Evolutionary conservation across 2,329 filamentous ascomycete species (phyloP).

Genomic region (Aureobasidium sp.): DNA sequence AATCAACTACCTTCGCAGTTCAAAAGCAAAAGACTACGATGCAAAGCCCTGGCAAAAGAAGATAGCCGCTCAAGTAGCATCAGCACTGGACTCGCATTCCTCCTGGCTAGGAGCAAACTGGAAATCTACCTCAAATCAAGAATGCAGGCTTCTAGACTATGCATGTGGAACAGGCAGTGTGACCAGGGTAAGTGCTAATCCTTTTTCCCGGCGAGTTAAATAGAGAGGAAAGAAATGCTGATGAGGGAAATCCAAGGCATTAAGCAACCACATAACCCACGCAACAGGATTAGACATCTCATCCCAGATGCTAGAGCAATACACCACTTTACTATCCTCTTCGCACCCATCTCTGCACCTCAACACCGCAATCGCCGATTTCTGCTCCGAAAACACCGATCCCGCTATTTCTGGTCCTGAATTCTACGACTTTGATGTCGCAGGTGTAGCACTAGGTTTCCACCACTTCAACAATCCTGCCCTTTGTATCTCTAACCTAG

Average conservation of each 20-base stretch:
- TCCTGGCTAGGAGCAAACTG: conserved; percentile 27
- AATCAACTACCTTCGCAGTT: too few relatives aligned
- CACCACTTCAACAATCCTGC: conserved; percentile 37
- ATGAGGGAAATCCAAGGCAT: conserved; percentile 18
- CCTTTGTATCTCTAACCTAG: conserved; percentile 24
- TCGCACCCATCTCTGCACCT: conserved; percentile 8
- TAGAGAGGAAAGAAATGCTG: not conserved
- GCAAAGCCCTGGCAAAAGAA: conserved; percentile 28
- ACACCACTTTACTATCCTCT: conserved; percentile 24
- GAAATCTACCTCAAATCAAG: conserved; percentile 16
- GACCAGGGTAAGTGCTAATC: conserved; percentile 18
- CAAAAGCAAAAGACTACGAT: conserved; percentile 28
- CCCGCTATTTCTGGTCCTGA: conserved; percentile 20
- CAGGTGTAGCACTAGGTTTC: conserved; percentile 37
- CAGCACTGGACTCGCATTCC: conserved; percentile 23
- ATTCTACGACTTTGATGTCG: conserved; percentile 38
- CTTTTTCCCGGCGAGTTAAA: not conserved
- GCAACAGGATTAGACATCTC: conserved; percentile 29
- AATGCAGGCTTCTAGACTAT: conserved; percentile 27
- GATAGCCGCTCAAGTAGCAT: conserved; percentile 25
- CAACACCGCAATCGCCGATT: conserved; percentile 29
- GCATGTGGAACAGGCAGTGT: conserved; percentile 30
- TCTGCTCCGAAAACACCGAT: conserved; percentile 27
- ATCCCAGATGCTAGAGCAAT: conserved; percentile 27
- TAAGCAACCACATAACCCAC: conserved; percentile 25